Percentiles rank a stretch among this genome's conserved stretches.
These are phyloP conservation scores for Leccinum subgranulosum DNA, from an alignment of 768 basidiomycete genomes.

Conservation along the genomic window DNA sequence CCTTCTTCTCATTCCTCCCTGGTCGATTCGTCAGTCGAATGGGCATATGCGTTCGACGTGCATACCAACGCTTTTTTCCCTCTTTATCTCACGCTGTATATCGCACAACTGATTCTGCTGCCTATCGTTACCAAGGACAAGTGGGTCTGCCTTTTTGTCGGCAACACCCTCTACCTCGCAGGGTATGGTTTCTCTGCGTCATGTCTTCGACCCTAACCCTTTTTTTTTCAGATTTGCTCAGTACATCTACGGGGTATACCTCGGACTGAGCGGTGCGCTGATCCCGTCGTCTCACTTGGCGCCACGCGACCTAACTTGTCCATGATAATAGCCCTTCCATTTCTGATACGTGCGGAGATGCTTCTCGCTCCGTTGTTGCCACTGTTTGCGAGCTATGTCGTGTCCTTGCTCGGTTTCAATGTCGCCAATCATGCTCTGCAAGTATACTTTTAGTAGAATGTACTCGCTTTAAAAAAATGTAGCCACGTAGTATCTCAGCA, in stretches of 20 bases:
- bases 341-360: constrained; percentile 85
- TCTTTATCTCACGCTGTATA: constrained; percentile 83
- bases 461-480: constrained; percentile 5
- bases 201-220: constrained; percentile 4
- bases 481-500: constrained; percentile 9
- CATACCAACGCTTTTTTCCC: constrained; percentile 98
- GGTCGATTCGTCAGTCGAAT: constrained; percentile 75
- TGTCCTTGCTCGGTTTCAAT: constrained; percentile 89
- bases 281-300: constrained; percentile 1
- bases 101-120: constrained; percentile 83
- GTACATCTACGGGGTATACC: constrained; percentile 89
- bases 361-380: constrained; percentile 90
- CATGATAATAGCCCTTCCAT: constrained; percentile 71
- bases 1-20: constrained; percentile 71
- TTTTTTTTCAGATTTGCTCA: constrained; percentile 69
- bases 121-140: constrained; percentile 79
- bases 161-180: constrained; percentile 74
- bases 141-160: constrained; percentile 93
- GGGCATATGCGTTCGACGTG: constrained; percentile 95
- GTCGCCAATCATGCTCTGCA: constrained; percentile 78
- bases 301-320: constrained; percentile 8
- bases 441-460: constrained; percentile 65
- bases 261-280: constrained; percentile 72
- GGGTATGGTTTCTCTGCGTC: constrained; percentile 51
- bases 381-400: constrained; percentile 79